Evolutionary conservation across 2,329 filamentous ascomycete genomes (phyloP).

Genomic region (Claviceps sp.): DNA sequence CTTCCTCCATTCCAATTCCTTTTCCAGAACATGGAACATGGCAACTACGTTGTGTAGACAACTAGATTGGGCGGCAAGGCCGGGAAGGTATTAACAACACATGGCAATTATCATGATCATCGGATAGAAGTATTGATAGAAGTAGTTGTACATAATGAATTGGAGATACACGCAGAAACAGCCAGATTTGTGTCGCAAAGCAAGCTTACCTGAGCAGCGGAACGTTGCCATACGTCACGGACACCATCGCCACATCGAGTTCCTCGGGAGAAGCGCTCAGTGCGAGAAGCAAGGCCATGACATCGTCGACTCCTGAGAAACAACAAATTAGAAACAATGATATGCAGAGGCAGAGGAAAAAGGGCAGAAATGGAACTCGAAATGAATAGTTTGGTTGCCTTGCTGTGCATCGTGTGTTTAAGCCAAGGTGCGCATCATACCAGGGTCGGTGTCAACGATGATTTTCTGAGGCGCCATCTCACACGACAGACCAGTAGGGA

Average conservation of each 20-base stretch:
- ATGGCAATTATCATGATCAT: too few relatives aligned
- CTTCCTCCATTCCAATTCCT: slow-evolving; percentile 74
- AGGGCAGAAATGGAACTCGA: background rate
- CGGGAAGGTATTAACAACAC: background rate
- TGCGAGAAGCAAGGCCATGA: slow-evolving; percentile 76
- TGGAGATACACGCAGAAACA: background rate
- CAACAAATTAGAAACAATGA: background rate
- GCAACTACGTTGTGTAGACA: slow-evolving; percentile 82
- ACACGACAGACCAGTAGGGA: background rate
- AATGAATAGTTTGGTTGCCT: too few relatives aligned
- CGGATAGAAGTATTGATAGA: too few relatives aligned
- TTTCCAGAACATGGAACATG: slow-evolving; percentile 82
- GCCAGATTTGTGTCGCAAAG: background rate
- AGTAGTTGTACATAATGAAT: too few relatives aligned
- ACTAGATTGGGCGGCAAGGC: slow-evolving; percentile 27
- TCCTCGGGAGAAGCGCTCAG: slow-evolving; percentile 72
- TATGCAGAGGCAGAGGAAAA: background rate
- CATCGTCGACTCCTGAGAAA: slow-evolving; percentile 65
- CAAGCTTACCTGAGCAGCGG: slow-evolving; percentile 58
- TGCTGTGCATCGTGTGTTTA: slow-evolving; percentile 5
- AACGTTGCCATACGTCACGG: slow-evolving; percentile 89
- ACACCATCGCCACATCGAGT: slow-evolving; percentile 72
- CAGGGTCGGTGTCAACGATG: slow-evolving; percentile 91
- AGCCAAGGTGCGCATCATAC: slow-evolving; percentile 28
- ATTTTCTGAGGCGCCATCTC: slow-evolving; percentile 59